Conservation (phyloP, 495 filamentous ascomycete species). For the Hamigera avellanea region DNA sequence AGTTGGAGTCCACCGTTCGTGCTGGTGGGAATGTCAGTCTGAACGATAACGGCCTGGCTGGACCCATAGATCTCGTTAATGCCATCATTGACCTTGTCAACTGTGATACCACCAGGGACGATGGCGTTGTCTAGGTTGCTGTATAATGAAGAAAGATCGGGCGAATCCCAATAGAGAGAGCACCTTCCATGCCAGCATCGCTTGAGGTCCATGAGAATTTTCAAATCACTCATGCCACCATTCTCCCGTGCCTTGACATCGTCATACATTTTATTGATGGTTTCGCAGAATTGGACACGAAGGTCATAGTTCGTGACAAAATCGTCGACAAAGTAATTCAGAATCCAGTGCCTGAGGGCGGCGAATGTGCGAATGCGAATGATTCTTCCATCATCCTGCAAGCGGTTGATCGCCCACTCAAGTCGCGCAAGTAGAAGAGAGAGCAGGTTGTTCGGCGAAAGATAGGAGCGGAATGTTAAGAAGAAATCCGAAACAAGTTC, state of each 20-base stretch:
- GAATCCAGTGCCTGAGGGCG: slow-evolving; percentile 91
- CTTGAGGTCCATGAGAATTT: slow-evolving; percentile 88
- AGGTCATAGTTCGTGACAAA: slow-evolving; percentile 77
- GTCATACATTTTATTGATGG: slow-evolving; percentile 65
- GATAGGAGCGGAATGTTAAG: slow-evolving; percentile 80
- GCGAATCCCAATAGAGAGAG: slow-evolving; percentile 73
- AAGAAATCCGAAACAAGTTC: slow-evolving; percentile 98
- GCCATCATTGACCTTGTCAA: slow-evolving; percentile 9
- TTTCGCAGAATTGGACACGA: slow-evolving; percentile 66
- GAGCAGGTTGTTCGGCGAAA: slow-evolving; percentile 63
- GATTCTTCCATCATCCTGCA: slow-evolving; percentile 77
- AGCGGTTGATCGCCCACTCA: slow-evolving; percentile 71
- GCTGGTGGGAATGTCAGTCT: slow-evolving; percentile 5
- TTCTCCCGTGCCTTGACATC: slow-evolving; percentile 42
- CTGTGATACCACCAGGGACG: slow-evolving; percentile 52
- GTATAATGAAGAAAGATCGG: slow-evolving; percentile 42
- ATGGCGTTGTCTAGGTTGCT: slow-evolving; percentile 58
- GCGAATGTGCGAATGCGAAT: slow-evolving; percentile 94
- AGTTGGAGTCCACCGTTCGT: slow-evolving; percentile 20
- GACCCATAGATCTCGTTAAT: slow-evolving; percentile 5
- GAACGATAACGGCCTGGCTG: slow-evolving; percentile 1
- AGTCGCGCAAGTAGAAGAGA: slow-evolving; percentile 75
- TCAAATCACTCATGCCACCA: slow-evolving; percentile 63
- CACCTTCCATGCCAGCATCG: slow-evolving; percentile 95
- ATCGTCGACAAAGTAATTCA: slow-evolving; percentile 96